A percentile compares a stretch with the other conserved stretches of the same genome.
These are phyloP conservation scores for Paecilomyces sp. DNA, from an alignment of 2,329 filamentous ascomycete genomes.

Conservation along the genomic window DNA sequence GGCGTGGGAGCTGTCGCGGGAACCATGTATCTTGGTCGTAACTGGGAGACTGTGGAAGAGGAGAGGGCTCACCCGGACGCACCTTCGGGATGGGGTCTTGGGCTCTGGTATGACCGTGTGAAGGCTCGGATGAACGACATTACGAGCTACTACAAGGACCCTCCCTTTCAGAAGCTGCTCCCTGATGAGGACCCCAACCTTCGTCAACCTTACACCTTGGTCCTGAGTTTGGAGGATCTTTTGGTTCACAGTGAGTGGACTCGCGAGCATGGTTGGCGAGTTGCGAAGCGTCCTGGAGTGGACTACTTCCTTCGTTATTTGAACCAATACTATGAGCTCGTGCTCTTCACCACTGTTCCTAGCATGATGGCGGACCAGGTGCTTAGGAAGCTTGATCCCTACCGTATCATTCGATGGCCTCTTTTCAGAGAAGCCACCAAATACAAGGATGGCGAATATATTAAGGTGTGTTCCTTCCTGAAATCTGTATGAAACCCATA, in stretches of 20 bases:
- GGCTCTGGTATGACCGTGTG: slow-evolving; percentile 73
- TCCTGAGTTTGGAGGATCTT: slow-evolving; percentile 87
- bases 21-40: slow-evolving; percentile 71
- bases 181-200: slow-evolving; percentile 66
- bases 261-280: slow-evolving; percentile 87
- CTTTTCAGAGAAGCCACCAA: slow-evolving; percentile 94
- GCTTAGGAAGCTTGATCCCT: slow-evolving; percentile 89
- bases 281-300: slow-evolving; percentile 88
- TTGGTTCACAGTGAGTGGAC: slow-evolving; percentile 93
- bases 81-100: slow-evolving; percentile 70
- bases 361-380: slow-evolving; percentile 79
- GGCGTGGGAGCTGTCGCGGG: slow-evolving; percentile 51
- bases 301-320: slow-evolving; percentile 98
- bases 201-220: slow-evolving; percentile 83
- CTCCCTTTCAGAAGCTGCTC: slow-evolving; percentile 86
- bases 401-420: slow-evolving; percentile 90
- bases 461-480: slow-evolving; percentile 64
- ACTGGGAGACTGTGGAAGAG: slow-evolving; percentile 76
- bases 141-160: slow-evolving; percentile 90
- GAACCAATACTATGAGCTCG: slow-evolving; percentile 95
- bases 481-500: slow-evolving; percentile 3
- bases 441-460: slow-evolving; percentile 90
- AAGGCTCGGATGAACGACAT: slow-evolving; percentile 67
- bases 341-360: slow-evolving; percentile 87
- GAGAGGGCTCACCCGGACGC: slow-evolving; percentile 60